Evolutionary conservation across 345 rosid species (phyloP).

Genomic region (Arabidopsis thaliana): TAIR10.1 NC_003071.7:2896001-2896500

Average conservation of each 20-base stretch:
- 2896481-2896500: slow-evolving; percentile 95
- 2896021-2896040: slow-evolving; percentile 59
- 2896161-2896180: not conserved
- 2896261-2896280: slow-evolving; percentile 58
- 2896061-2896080: slow-evolving; percentile 80
- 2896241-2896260: not conserved
- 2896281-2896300: slow-evolving; percentile 94
- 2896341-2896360: slow-evolving; percentile 97
- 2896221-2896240: not conserved
- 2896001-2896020: slow-evolving; percentile 78
- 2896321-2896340: slow-evolving; percentile 99
- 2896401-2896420: slow-evolving; percentile 82
- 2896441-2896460: slow-evolving; percentile 97
- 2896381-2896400: slow-evolving; percentile 81
- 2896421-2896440: slow-evolving; percentile 85
- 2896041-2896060: slow-evolving; percentile 71
- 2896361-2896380: slow-evolving; percentile 95
- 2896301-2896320: slow-evolving; percentile 97
- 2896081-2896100: slow-evolving; percentile 77
- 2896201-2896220: not conserved
- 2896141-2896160: slow-evolving; percentile 20
- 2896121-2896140: slow-evolving; percentile 51
- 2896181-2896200: slow-evolving; percentile 1
- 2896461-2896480: slow-evolving; percentile 94
- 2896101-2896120: slow-evolving; percentile 96